Evolutionary conservation across 2,329 filamentous ascomycete genomes (phyloP).

Genomic region (Penicillium occitanis): DNA sequence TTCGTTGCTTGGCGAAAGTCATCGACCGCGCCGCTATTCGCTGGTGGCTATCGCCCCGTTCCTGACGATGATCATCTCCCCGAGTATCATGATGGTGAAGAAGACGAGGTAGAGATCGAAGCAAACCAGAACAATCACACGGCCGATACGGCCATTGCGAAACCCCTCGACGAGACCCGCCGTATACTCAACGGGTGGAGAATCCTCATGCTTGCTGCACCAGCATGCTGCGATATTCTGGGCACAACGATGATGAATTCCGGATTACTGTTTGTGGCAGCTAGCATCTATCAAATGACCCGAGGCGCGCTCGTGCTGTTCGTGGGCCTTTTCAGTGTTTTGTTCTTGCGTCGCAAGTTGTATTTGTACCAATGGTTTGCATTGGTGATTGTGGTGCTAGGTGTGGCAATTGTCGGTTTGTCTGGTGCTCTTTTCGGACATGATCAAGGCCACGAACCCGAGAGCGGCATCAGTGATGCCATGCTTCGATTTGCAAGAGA

Average conservation of each 20-base stretch:
- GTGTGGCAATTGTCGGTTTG: conserved; percentile 85
- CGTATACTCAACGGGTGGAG: conserved; percentile 66
- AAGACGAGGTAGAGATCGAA: conserved; percentile 27
- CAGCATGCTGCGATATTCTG: conserved; percentile 88
- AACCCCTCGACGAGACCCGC: conserved; percentile 54
- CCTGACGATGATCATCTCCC: conserved; percentile 49
- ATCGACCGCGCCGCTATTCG: conserved; percentile 44
- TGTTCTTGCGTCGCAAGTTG: conserved; percentile 79
- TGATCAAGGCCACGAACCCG: conserved; percentile 49
- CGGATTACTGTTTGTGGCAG: conserved; percentile 87
- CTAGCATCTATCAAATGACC: conserved; percentile 99
- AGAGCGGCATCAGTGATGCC: conserved; percentile 29
- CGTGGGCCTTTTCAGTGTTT: conserved; percentile 89
- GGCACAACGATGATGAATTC: conserved; percentile 98
- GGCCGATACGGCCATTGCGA: conserved; percentile 44
- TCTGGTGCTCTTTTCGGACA: conserved; percentile 80
- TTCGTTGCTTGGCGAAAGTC: conserved; percentile 46
- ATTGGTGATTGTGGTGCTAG: conserved; percentile 79
- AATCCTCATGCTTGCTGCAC: conserved; percentile 74
- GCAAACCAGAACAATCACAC: neutral
- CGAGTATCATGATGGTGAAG: conserved; percentile 33
- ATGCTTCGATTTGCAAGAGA: conserved; percentile 37
- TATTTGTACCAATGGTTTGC: conserved; percentile 90
- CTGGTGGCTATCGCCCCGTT: conserved; percentile 67
- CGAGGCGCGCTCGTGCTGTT: conserved; percentile 91